Base-by-base conservation (phyloP, 2,329 filamentous ascomycete species). In the Pseudopithomyces maydicus region DNA sequence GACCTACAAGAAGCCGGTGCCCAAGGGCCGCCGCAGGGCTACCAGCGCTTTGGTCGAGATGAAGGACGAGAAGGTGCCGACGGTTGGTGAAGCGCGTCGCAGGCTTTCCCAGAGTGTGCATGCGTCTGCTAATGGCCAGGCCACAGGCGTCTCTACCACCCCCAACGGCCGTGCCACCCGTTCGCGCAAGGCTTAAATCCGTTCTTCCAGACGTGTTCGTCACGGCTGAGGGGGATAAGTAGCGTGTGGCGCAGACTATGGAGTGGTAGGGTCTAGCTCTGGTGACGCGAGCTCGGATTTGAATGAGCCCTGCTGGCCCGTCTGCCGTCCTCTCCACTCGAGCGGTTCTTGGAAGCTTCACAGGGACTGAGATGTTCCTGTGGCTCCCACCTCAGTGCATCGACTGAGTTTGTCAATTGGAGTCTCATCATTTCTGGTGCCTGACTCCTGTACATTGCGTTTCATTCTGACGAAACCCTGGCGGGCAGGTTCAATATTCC, bases 21-120 rank as follows among this genome's bases (percentile, higher is more conserved):
- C 86, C 74, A 94, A 92, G 84, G 79, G 80, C 58, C 77, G 86
- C 84, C 83, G 85, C 70, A 92, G 89, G 69, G 90, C 91, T 71
- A 93, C 91, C 79, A 95, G 94, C 83, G 87, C 88, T 57, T 80
- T 95, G 50, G 90, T 94, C 68, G 92, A 96, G 76, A 92, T 93
- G 81, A 90, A 91, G 75, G 85, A 88, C 71, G 85, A 89, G 72
- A 84, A 90, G 72, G 79, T 88, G 58, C 84, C 84, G 53, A 80
- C 82, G 58, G 78, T 81, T 61, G 78, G 76, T 66, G 79, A 82
- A 73, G 81, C 76, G 76, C 81, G 74, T 79, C 82, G 76, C 74
- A 78, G 71, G 79, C 83, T 78, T 56, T 79, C 83, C 70, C 73
- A 78, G 68, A 73, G 74, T 59, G 70, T 68, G n/a, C 61, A 68